These are phyloP conservation scores for Vitis hybrid DNA, from an alignment of 177 flowering plant species.

Conservation along the genomic window DNA sequence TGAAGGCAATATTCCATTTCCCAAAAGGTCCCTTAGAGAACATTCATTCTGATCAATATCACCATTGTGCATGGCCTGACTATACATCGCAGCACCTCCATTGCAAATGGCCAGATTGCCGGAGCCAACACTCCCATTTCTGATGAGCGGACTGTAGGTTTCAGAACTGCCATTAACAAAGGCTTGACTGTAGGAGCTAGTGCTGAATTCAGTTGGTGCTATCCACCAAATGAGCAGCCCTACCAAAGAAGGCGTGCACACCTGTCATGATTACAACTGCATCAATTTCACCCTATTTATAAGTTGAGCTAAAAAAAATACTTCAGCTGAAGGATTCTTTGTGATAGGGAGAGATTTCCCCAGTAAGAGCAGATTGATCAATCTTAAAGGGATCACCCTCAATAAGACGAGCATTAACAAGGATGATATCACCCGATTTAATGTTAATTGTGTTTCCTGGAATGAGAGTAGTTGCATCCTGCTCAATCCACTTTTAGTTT, in stretches of 20 bases:
- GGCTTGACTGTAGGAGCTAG: conserved; percentile 11
- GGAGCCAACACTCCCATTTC: too few species aligned
- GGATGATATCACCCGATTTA: conserved; percentile 73
- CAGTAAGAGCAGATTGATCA: conserved; percentile 96
- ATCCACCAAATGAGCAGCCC: conserved; percentile 98
- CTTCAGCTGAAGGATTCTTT: conserved; percentile 80
- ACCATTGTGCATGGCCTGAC: too few species aligned
- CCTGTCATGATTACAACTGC: conserved; percentile 96
- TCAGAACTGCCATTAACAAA: too few species aligned
- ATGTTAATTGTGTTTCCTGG: conserved; percentile 80
- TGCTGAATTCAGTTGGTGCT: conserved; percentile 94
- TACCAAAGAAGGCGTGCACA: conserved; percentile 93
- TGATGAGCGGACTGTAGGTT: too few species aligned
- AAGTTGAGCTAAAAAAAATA: conserved; percentile 85
- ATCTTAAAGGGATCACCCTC: conserved; percentile 85
- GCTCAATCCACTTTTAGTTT: conserved; percentile 51
- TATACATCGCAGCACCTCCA: too few species aligned
- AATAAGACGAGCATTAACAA: conserved; percentile 84
- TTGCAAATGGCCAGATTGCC: too few species aligned
- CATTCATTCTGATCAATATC: too few species aligned
- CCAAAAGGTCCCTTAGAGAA: too few species aligned
- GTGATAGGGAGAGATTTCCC: conserved; percentile 92
- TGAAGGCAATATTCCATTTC: too few species aligned
- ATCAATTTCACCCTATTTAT: conserved; percentile 96
- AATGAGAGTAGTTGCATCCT: conserved; percentile 70